Evolutionary conservation across 192 early-diverging fungal species (phyloP).

Genomic region (Linnemannia exigua): DNA sequence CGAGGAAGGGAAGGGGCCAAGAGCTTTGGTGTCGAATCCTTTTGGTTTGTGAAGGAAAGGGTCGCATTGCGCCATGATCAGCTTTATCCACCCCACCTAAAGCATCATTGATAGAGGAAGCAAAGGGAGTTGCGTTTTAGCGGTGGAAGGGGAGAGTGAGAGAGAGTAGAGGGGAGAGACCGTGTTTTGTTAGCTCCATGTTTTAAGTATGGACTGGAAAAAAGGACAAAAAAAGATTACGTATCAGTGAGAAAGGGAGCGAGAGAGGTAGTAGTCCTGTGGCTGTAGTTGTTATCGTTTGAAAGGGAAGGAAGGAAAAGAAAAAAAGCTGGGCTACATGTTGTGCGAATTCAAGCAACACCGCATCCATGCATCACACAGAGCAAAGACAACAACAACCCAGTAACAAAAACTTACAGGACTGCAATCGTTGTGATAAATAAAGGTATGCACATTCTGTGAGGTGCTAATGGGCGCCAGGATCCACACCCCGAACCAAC

Average conservation of each 20-base stretch:
- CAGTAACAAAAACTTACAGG: conserved; percentile 30
- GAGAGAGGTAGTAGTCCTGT: no score
- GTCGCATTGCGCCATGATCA: conserved; percentile 9
- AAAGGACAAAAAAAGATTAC: no score
- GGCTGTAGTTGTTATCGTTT: no score
- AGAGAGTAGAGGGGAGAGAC: no score
- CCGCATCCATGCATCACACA: no score
- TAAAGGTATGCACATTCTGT: conserved; percentile 21
- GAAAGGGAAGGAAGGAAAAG: no score
- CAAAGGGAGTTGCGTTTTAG: neutral
- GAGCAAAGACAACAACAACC: no score
- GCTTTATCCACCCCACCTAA: neutral
- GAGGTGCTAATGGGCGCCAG: conserved; percentile 20
- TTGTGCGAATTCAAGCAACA: no score
- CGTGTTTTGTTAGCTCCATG: no score
- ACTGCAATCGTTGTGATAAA: conserved; percentile 27
- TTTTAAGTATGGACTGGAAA: no score
- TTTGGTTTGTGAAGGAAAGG: neutral
- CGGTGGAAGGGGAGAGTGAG: neutral
- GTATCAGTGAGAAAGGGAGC: no score
- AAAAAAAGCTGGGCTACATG: no score
- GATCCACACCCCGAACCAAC: conserved; percentile 36
- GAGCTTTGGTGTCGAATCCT: neutral
- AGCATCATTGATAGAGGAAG: neutral
- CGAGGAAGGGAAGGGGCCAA: neutral